Evolutionary conservation across 768 basidiomycete species (phyloP).

Genomic region (Lentinula edodes): DNA sequence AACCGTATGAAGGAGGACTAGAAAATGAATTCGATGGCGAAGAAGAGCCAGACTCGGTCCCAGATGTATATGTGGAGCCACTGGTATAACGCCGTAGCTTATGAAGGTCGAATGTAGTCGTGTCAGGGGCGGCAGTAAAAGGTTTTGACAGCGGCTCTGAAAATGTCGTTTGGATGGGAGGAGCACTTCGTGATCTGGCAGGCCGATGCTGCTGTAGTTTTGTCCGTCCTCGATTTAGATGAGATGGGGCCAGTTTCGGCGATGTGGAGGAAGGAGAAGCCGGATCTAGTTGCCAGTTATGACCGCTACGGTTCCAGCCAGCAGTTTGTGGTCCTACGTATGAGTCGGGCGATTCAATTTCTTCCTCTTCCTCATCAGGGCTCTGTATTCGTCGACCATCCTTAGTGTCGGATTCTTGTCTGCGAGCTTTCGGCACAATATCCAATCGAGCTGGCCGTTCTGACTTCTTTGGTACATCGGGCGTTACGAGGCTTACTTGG

Average conservation of each 20-base stretch:
- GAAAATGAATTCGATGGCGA: slow-evolving; percentile 24
- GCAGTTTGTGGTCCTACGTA: not conserved
- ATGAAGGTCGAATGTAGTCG: slow-evolving; percentile 1
- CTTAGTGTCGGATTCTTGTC: slow-evolving; percentile 13
- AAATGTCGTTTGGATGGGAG: slow-evolving; percentile 16
- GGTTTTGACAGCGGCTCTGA: slow-evolving; percentile 5
- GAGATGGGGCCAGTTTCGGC: slow-evolving; percentile 15
- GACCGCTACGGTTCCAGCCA: not conserved
- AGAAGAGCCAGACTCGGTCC: not conserved
- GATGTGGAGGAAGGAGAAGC: slow-evolving; percentile 8
- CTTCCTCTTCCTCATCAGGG: not conserved
- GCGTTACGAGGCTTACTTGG: not conserved
- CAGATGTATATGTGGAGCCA: not conserved
- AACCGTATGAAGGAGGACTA: slow-evolving; percentile 21
- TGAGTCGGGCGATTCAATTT: not conserved
- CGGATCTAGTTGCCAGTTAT: slow-evolving; percentile 16
- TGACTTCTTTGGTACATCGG: not conserved
- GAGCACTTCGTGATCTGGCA: slow-evolving; percentile 44
- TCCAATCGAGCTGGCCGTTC: not conserved
- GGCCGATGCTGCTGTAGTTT: slow-evolving; percentile 27
- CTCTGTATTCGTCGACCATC: not conserved
- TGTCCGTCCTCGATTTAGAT: not conserved
- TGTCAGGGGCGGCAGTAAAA: not conserved
- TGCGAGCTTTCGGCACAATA: not conserved
- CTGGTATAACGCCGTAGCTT: slow-evolving; percentile 1